Base-by-base conservation (phyloP, 2,329 filamentous ascomycete species). In the Diaporthe australafricana region DNA sequence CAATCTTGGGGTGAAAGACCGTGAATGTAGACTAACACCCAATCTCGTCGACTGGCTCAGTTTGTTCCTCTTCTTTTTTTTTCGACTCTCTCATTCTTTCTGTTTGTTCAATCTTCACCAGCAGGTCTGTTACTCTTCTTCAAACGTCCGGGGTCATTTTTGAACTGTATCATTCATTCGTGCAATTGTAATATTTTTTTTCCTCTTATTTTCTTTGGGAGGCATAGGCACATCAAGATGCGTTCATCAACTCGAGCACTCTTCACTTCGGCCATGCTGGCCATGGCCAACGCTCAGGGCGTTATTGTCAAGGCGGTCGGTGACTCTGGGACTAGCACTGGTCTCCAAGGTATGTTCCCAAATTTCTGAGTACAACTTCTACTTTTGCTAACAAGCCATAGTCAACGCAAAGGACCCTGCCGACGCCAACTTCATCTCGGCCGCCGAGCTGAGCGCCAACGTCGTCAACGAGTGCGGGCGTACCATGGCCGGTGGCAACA, bases 361-460 rank as follows among this genome's bases (percentile, higher is more conserved):
- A 9, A 5, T 20, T 12, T n/a, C n/a, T n/a, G n/a, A n/a, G n/a
- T 5, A 2, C 27, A 2, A 9, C 1, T 17, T 3, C 25, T 1
- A 57, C 17, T 35, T 1, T 42, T 60, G 38, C 48, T 38, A 16
- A 68, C 35, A 38, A 27, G 48, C 32, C 27, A 56, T 17, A 74
- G 70, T 72, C 30, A 50, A 70, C 55, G n/a, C 66, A 1, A 25
- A 32, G 16, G 20, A 72, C 45, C 30, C 66, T 16, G 60, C 57
- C 47, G 90, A 92, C 70, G 84, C 89, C 9, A 91, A 88, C 57
- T 85, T 90, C 76, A 92, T 92, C 79, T 84, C 85, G 56, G 86
- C 88, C 68, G 85, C 85, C 11, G 83, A 88, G 81, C 84, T 88
- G 73, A 72, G 75, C 3, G 80, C 82, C 69, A 88, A 88, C 74